Evolutionary conservation across 768 basidiomycete genomes (phyloP), one percentile per base, ranked within the genome.

Genomic region (Tulasnella sp.): DNA sequence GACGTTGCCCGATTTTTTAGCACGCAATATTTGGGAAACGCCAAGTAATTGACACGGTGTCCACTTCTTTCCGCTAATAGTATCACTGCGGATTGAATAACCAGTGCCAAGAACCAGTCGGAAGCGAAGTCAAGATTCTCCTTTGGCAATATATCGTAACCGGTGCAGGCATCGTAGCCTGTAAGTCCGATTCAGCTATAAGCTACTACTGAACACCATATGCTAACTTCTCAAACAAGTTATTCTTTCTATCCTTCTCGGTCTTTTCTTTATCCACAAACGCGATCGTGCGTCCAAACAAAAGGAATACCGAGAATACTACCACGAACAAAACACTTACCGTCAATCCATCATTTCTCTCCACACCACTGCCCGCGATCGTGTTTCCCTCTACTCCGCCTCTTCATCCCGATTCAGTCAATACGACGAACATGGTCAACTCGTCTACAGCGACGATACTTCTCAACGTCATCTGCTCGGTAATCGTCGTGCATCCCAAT

Each of bases 331-430:
- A 20, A 51, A 39, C 3, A 53, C 43, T 4, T 53, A 53, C 34
- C 51, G 51, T 13, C 19, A n/a, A 3, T 45, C 43, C 43, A 53
- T 53, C 42, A 53, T 53, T 37, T 42, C 42, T 20, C 31, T 53
- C 43, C 44, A 53, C 33, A 45, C 51, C 43, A 34, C 42, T 34
- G 51, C 51, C 22, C 51, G 51, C 51, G 51, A 53, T 16, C 46
- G 49, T 9, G 44, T 42, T 24, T 45, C 43, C 20, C 19, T 51
- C 39, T 51, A 42, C 39, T 24, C 20, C 39, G 22, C 5, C 40
- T 51, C 49, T 29, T 19, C 29, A 22, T 44, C 40, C 29, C 49
- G 49, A 6, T 29, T 51, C 49, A 42, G 39, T 13, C 49, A 51
- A 20, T 51, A 51, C 49, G 49, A 51, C 49, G 49, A 51, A 31